Base-by-base conservation (phyloP, 2,329 filamentous ascomycete genomes). In the Coniochaeta sp. region DNA sequence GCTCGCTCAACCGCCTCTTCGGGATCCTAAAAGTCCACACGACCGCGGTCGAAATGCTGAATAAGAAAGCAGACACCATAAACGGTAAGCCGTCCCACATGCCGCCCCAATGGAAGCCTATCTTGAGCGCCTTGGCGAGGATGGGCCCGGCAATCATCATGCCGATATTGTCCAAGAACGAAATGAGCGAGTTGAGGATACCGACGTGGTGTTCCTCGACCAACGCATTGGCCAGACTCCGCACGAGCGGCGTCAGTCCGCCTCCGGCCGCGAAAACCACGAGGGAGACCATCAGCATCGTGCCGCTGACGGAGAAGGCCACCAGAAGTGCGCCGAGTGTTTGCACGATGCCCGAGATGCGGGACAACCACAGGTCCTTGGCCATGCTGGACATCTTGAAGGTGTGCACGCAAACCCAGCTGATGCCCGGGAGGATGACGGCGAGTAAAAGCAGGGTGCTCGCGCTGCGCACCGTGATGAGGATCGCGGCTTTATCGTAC, bases 131-230 rank as follows among this genome's bases (percentile, higher is more conserved):
- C 59, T 64, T 67, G 1, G 74, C 75, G 30, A 82, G 63, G 0
- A 73, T 54, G 0, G 78, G 78, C 1, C 70, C 68, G 0, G 71
- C 71, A 5, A 74, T 48, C 53, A 80, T 70, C 2, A 71, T 57
- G n/a, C 78, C 74, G 10, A 73, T 35, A 8, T 71, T 74, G 54
- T 83, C 77, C 28, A 77, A 60, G 22, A 80, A 67, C 2, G 72
- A 69, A 9, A 83, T 66, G 4, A 77, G 65, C 4, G 74, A 76
- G 59, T 81, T 83, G 22, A 81, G 64, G 0, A 74, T 73, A 20
- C 76, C 79, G 12, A 81, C 68, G 4, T 79, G 74, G 53, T 78
- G 72, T 20, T 73, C 69, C 56, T 79, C 76, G 12, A 83, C 75
- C 10, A 82, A 60, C 9, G 71, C 69, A 42, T 75, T 80, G n/a